These are phyloP conservation scores for Trametes sanguinea DNA, from an alignment of 768 basidiomycete genomes.

Conservation along the genomic window DNA sequence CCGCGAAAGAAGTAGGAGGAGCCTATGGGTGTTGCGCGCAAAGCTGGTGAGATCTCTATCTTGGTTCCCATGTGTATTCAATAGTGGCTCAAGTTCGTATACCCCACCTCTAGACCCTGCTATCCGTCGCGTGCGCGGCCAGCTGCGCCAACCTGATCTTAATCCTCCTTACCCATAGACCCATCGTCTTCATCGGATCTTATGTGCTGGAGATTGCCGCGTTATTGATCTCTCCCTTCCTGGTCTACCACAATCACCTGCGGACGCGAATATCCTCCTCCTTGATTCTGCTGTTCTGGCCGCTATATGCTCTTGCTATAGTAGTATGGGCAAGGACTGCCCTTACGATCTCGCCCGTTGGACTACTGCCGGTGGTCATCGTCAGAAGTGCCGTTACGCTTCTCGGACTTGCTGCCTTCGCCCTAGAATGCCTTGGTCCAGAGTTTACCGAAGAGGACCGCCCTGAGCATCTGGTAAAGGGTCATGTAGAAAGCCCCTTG, in stretches of 20 bases:
- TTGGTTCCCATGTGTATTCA: neutral
- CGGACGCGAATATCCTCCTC: constrained; percentile 71
- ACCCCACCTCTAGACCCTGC: constrained; percentile 42
- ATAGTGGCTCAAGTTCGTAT: neutral
- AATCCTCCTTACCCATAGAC: constrained; percentile 37
- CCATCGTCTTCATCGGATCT: constrained; percentile 48
- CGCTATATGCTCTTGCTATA: constrained; percentile 53
- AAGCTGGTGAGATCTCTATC: constrained; percentile 61
- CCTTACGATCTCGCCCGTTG: constrained; percentile 33
- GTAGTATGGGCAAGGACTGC: constrained; percentile 64
- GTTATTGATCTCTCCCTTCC: constrained; percentile 45
- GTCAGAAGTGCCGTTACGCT: constrained; percentile 46
- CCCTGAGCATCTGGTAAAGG: constrained; percentile 49
- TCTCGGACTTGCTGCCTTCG: constrained; percentile 57
- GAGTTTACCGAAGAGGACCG: constrained; percentile 43
- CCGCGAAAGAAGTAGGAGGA: constrained; percentile 46
- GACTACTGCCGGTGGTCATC: constrained; percentile 39
- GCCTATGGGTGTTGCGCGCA: constrained; percentile 50
- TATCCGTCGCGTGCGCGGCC: constrained; percentile 46
- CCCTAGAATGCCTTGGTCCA: constrained; percentile 70
- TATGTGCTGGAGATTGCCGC: constrained; percentile 63
- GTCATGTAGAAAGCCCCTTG: constrained; percentile 69
- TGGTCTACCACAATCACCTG: constrained; percentile 72
- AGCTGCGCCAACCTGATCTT: constrained; percentile 48
- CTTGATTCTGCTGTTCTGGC: constrained; percentile 81